A percentile compares a stretch with the other conserved stretches of the same genome.
Conservation (phyloP, 1,284 basidiomycete species). For the Trichosporon ovoides region DNA sequence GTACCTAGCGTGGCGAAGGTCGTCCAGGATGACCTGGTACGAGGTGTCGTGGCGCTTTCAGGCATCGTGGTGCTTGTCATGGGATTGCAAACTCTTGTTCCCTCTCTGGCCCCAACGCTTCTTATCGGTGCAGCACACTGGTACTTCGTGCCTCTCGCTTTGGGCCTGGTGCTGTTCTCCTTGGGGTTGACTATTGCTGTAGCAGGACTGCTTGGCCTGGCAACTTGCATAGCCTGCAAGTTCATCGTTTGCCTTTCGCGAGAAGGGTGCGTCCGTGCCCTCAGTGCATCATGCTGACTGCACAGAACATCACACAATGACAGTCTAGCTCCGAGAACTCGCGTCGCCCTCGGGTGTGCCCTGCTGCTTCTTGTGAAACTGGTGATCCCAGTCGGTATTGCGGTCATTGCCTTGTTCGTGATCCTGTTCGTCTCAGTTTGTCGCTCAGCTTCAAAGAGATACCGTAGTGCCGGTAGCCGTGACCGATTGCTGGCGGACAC, state of each 20-base stretch:
- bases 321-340: background rate
- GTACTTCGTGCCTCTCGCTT: background rate
- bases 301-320: background rate
- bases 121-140: background rate
- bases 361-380: background rate
- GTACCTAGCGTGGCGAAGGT: background rate
- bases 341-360: background rate
- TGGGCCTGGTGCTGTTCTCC: background rate
- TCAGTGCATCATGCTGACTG: background rate
- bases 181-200: background rate
- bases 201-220: background rate
- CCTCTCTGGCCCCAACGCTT: background rate
- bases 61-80: background rate
- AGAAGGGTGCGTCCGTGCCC: background rate
- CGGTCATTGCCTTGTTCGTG: background rate
- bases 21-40: background rate
- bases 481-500: background rate
- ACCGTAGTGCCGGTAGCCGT: background rate
- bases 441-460: background rate
- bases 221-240: background rate
- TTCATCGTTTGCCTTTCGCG: background rate
- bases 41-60: background rate
- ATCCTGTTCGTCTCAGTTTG: background rate
- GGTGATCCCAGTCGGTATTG: background rate
- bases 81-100: conserved; percentile 8